phyloP scores from a whole-genome alignment of 192 early-diverging fungal genomes.

The Chytriomyces confervae region DNA sequence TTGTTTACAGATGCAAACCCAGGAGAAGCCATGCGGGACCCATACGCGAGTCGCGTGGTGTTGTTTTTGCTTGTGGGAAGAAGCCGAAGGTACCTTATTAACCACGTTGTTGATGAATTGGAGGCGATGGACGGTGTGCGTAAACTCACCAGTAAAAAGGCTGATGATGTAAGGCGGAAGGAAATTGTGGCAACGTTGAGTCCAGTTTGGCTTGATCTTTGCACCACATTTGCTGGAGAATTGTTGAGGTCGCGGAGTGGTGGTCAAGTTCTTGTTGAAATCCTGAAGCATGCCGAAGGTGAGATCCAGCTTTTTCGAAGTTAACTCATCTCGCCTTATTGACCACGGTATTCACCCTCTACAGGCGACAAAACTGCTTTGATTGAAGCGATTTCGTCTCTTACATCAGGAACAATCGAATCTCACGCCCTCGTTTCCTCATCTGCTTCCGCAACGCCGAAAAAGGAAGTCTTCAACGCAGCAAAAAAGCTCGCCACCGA shows the following conservation, averaged over 20 bases:
- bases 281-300: slow-evolving; percentile 41
- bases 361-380: slow-evolving; percentile 39
- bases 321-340: too few species aligned
- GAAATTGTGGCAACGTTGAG: slow-evolving; percentile 75
- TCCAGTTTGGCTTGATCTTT: slow-evolving; percentile 64
- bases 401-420: slow-evolving; percentile 31
- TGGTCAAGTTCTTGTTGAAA: slow-evolving; percentile 66
- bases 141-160: slow-evolving; percentile 81
- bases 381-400: slow-evolving; percentile 34
- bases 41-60: slow-evolving; percentile 79
- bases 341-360: not conserved
- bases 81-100: slow-evolving; percentile 60
- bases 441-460: slow-evolving; percentile 11
- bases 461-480: slow-evolving; percentile 55
- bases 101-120: slow-evolving; percentile 67
- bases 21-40: slow-evolving; percentile 64
- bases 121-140: slow-evolving; percentile 71
- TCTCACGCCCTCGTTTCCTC: not conserved
- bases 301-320: not conserved
- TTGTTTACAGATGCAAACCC: slow-evolving; percentile 43
- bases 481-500: slow-evolving; percentile 61
- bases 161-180: slow-evolving; percentile 63
- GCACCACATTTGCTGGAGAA: slow-evolving; percentile 54
- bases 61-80: slow-evolving; percentile 84
- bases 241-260: slow-evolving; percentile 71